Percentiles rank a stretch among this genome's conserved stretches.
Conservation (phyloP, 345 rosid genomes). For the Gossypium stocksii region DNA sequence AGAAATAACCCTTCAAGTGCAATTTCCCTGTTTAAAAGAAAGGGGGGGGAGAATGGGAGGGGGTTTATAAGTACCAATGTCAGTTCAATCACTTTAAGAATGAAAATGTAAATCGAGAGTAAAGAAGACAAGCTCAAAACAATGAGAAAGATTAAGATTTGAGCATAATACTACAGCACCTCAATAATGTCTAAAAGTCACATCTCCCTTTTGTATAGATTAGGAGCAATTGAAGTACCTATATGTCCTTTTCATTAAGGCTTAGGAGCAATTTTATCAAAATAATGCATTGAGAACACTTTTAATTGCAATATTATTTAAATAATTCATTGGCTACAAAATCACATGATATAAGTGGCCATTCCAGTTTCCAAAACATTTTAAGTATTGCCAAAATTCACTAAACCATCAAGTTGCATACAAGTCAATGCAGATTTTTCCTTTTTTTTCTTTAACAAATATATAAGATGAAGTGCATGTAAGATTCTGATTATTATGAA, state of each 20-base stretch:
- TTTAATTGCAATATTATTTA: background rate
- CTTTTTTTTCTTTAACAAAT: background rate
- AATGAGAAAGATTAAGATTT: background rate
- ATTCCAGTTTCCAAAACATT: background rate
- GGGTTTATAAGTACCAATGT: background rate
- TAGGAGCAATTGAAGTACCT: background rate
- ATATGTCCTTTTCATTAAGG: background rate
- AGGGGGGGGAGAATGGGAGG: background rate
- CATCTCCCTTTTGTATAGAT: background rate
- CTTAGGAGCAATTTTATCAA: background rate
- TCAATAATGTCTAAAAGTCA: background rate
- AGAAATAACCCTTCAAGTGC: slow-evolving; percentile 85
- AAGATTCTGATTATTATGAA: background rate
- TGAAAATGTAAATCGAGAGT: slow-evolving; percentile 7
- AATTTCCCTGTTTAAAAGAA: slow-evolving; percentile 55
- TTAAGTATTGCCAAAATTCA: background rate
- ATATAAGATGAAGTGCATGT: background rate
- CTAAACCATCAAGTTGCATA: background rate
- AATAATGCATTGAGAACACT: background rate
- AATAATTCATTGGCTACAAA: background rate
- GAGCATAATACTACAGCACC: background rate
- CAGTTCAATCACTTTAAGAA: slow-evolving; percentile 10
- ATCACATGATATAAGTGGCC: background rate
- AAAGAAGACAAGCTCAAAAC: background rate
- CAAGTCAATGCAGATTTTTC: background rate